phyloP scores from a whole-genome alignment of 805 yeast genomes.

The Saccharomyces eubayanus region DNA sequence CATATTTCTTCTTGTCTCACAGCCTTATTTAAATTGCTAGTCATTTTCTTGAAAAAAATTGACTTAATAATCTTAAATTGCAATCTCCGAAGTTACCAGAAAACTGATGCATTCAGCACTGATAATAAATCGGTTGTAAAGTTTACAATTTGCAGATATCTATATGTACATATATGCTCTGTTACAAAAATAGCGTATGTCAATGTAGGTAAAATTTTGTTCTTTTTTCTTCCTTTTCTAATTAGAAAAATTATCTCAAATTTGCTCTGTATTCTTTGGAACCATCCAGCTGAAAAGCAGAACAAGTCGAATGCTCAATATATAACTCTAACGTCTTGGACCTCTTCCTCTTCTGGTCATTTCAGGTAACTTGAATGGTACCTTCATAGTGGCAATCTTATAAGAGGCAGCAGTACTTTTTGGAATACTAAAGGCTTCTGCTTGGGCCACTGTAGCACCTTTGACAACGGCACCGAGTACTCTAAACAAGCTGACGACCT shows the following conservation, averaged over 20 bases:
- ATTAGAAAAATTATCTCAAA: neutral
- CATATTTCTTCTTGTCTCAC: neutral
- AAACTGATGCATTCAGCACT: neutral
- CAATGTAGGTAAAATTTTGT: neutral
- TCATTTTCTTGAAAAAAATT: neutral
- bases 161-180: neutral
- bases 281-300: neutral
- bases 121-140: neutral
- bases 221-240: neutral
- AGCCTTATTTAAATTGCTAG: neutral
- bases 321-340: constrained; percentile 15
- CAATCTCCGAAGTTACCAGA: neutral
- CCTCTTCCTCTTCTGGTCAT: constrained; percentile 58
- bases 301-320: neutral
- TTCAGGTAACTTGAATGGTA: constrained; percentile 86
- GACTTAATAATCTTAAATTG: neutral
- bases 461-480: constrained; percentile 78
- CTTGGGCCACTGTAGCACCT: constrained; percentile 62
- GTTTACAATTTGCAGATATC: neutral
- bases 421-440: constrained; percentile 62
- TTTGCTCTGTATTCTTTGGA: neutral
- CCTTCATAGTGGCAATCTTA: constrained; percentile 75
- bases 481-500: constrained; percentile 57
- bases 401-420: constrained; percentile 52
- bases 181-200: neutral